These are phyloP conservation scores for Paecilomyces variotii DNA, from an alignment of 2,329 filamentous ascomycete genomes.

Conservation along the genomic window DNA sequence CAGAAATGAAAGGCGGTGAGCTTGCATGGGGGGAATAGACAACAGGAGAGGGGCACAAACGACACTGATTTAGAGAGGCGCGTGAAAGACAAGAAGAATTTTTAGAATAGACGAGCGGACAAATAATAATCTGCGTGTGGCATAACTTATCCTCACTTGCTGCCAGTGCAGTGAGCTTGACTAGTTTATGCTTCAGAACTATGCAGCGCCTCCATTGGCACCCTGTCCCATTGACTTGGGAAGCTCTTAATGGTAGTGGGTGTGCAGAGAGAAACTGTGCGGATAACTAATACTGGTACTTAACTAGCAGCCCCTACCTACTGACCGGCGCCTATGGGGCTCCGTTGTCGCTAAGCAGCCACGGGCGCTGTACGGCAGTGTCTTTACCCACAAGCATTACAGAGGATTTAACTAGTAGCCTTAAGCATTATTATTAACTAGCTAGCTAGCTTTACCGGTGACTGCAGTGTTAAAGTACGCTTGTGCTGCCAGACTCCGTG, in stretches of 20 bases:
- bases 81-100: neutral
- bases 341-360: neutral
- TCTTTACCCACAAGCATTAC: neutral
- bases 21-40: too few species aligned
- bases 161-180: neutral
- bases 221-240: neutral
- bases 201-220: neutral
- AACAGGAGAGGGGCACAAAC: neutral
- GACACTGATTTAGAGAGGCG: neutral
- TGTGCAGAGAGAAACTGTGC: too few species aligned
- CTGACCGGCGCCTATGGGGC: neutral
- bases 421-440: too few species aligned
- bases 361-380: neutral
- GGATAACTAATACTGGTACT: neutral
- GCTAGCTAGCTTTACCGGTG: neutral
- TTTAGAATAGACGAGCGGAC: neutral
- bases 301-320: neutral
- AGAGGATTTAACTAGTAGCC: neutral
- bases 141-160: neutral
- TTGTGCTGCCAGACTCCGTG: neutral
- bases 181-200: neutral
- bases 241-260: too few species aligned
- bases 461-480: neutral
- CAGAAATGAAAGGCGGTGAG: constrained; percentile 4
- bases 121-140: neutral